Base-by-base conservation (phyloP, 1,139 yeast genomes). In the Yamadazyma friedrichii region DNA sequence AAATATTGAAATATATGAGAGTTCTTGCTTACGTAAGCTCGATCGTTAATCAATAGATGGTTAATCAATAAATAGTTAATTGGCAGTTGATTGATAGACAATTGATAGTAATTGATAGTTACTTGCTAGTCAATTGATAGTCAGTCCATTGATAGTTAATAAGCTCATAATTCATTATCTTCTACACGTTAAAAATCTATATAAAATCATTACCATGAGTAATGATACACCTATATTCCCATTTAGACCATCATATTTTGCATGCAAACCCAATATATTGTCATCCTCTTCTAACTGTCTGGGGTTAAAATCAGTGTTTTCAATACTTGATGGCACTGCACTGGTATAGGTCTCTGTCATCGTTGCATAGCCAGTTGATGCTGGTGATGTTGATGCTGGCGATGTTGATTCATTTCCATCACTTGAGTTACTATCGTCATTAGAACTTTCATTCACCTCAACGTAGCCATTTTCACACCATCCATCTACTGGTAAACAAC, bases 381-480 rank as follows among this genome's bases (percentile, higher is more conserved):
- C 22, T 9, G 38, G 31, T 9, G 25, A 8, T 17, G 32, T 30
- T 12, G 33, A 4, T 15, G 42, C 10, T 9, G 33, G 6, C 6
- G 27, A 9, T 15, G 33, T 9, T 17, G 31, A 24, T 9, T 10
- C 28, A 16, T 27, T n/a, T n/a, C 4, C 15, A 10, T 9, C 4
- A 27, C 13, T 27, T 2, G 28, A 4, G 12, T 37, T 36, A 4
- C n/a, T 10, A 15, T 34, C 15, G 6, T 15, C 31, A 26, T 20
- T 10, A 6, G 38, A 11, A 5, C 13, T 13, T 15, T 35, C 33
- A 26, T 59, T 52, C 2, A 70, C 64, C 6, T 64, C 52, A 20
- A 81, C 67, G 39, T 74, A 65, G 4, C 88, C 88, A 35, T 64
- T 59, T 38, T 81, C 83, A 58, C 91, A 84, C 91, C 91, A 84